A percentile compares a stretch with the other conserved stretches of the same genome.
phyloP scores from a whole-genome alignment of 2,329 filamentous ascomycete genomes.

The Epichloe sp. region DNA sequence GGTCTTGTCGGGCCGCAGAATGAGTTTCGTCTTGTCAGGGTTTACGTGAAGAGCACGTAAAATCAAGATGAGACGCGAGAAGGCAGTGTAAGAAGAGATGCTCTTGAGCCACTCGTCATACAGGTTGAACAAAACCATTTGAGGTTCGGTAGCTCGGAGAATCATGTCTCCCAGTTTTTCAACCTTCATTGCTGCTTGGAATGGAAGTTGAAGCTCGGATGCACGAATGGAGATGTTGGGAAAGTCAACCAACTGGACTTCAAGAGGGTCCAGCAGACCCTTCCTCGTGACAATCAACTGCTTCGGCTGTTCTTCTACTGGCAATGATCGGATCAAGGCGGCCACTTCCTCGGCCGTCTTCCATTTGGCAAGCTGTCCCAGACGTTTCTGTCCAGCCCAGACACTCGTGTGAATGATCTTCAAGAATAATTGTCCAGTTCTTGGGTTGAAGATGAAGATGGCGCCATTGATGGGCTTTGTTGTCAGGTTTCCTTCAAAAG shows the following conservation, averaged over 20 bases:
- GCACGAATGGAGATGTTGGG: conserved; percentile 98
- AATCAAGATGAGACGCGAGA: conserved; percentile 88
- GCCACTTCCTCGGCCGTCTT: conserved; percentile 99
- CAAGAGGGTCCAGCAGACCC: conserved; percentile 88
- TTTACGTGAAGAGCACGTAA: conserved; percentile 93
- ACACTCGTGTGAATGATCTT: conserved; percentile 99
- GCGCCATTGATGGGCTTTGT: conserved; percentile 99
- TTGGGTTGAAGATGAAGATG: conserved; percentile 99
- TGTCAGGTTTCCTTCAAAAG: conserved; percentile 95
- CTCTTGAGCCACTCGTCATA: conserved; percentile 99
- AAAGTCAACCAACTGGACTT: conserved; percentile 95
- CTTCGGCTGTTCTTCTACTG: conserved; percentile 96
- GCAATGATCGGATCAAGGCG: conserved; percentile 85
- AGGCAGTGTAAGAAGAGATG: conserved; percentile 96
- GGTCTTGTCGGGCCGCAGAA: conserved; percentile 90
- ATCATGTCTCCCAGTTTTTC: conserved; percentile 99
- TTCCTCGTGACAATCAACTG: conserved; percentile 97
- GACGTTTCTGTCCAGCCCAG: conserved; percentile 97
- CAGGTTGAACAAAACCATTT: conserved; percentile 98
- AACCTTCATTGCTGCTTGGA: conserved; percentile 99
- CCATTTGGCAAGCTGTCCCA: conserved; percentile 97
- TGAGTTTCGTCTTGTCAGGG: conserved; percentile 93
- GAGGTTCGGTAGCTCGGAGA: conserved; percentile 89
- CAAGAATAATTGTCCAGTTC: conserved; percentile 91
- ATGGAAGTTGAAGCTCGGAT: conserved; percentile 90